Percentiles rank a stretch among this genome's conserved stretches.
Evolutionary conservation across 2,329 filamentous ascomycete genomes (phyloP).

Genomic region (Fusarium neocosmosporiellum): DNA sequence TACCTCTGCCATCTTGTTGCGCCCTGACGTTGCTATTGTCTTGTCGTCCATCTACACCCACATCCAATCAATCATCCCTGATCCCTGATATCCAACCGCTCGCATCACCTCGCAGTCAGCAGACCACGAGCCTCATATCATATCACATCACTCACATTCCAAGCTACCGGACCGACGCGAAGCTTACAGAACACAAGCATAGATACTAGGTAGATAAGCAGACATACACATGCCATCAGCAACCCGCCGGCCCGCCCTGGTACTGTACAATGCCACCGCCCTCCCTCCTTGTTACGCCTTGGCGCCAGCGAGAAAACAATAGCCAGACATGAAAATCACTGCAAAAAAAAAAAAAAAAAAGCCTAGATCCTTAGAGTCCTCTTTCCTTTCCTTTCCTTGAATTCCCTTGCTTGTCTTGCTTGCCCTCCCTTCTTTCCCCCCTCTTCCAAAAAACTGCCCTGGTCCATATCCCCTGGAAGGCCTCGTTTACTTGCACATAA

Average conservation of each 20-base stretch:
- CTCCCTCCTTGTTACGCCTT: slow-evolving; percentile 25
- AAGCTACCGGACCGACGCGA: background rate
- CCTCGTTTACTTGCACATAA: slow-evolving; percentile 29
- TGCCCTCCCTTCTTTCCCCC: background rate
- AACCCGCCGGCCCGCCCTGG: slow-evolving; percentile 16
- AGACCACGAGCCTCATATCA: background rate
- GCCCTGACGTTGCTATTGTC: background rate
- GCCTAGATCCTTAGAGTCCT: background rate
- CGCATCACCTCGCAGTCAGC: background rate
- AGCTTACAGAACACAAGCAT: slow-evolving; percentile 12
- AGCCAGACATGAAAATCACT: background rate
- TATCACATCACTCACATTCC: background rate
- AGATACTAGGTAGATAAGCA: slow-evolving; percentile 22
- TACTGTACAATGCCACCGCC: slow-evolving; percentile 31
- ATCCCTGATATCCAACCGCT: background rate
- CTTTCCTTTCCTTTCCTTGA: background rate
- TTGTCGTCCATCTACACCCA: background rate
- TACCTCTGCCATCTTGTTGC: background rate
- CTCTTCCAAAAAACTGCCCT: slow-evolving; percentile 4
- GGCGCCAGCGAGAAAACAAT: slow-evolving; percentile 22
- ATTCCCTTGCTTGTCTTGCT: background rate
- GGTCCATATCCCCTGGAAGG: slow-evolving; percentile 24
- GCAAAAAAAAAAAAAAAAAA: background rate
- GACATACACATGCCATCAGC: slow-evolving; percentile 17
- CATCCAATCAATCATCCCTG: slow-evolving; percentile 1